These are phyloP conservation scores for Saitozyma podzolica DNA, from an alignment of 768 basidiomycete species.

Conservation along the genomic window DNA sequence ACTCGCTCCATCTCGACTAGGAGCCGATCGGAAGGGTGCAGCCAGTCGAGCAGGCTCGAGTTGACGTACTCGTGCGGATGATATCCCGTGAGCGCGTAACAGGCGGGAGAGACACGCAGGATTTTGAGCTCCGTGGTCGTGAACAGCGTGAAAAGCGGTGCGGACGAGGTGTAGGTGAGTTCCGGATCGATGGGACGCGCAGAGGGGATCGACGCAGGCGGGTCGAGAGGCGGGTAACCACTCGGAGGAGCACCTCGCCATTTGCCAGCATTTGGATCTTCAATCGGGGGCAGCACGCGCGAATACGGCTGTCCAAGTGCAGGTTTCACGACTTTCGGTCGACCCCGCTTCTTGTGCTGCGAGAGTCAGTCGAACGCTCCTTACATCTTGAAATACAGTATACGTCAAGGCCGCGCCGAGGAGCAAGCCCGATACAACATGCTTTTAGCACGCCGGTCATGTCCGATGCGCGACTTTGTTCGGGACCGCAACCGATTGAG, in stretches of 20 bases:
- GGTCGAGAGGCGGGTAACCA: conserved; percentile 14
- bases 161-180: background rate
- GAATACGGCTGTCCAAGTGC: conserved; percentile 29
- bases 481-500: background rate
- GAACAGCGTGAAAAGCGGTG: conserved; percentile 38
- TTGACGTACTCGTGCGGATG: conserved; percentile 43
- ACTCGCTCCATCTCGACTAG: conserved; percentile 29
- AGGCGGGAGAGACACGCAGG: conserved; percentile 25
- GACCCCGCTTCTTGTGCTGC: conserved; percentile 45
- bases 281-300: conserved; percentile 10
- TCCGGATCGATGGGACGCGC: background rate
- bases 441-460: background rate
- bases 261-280: conserved; percentile 7
- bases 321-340: conserved; percentile 35
- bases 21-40: conserved; percentile 38
- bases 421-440: background rate
- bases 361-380: background rate
- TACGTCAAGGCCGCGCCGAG: too few relatives aligned
- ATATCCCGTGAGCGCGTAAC: conserved; percentile 37
- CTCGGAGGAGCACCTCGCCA: conserved; percentile 19
- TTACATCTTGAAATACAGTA: too few relatives aligned
- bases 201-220: background rate
- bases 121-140: conserved; percentile 44
- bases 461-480: too few relatives aligned
- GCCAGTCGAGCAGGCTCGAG: conserved; percentile 30